phyloP scores from a whole-genome alignment of 208 protist species.

The Crithidia fasciculata region DNA sequence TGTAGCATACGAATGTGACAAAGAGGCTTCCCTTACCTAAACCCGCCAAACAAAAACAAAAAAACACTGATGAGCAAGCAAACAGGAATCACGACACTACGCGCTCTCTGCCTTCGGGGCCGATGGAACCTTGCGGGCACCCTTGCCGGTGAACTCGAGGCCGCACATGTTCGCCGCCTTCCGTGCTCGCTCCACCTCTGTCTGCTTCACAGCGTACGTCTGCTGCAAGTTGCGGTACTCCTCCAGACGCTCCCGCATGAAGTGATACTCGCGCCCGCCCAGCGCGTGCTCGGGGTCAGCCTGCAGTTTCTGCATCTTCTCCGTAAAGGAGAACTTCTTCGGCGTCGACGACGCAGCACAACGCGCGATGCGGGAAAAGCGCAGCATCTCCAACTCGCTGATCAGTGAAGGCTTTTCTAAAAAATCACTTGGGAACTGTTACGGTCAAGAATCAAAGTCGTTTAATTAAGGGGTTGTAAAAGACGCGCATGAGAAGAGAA shows the following conservation, averaged over 20 bases:
- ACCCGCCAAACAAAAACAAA: background rate
- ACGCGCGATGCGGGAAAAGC: conserved; percentile 3
- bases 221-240: conserved; percentile 76
- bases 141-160: conserved; percentile 83
- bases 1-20: too few species aligned
- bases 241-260: conserved; percentile 62
- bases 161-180: conserved; percentile 83
- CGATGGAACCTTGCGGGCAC: conserved; percentile 19
- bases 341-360: conserved; percentile 22
- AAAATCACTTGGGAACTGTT: too few species aligned
- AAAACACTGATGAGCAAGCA: background rate
- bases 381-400: conserved; percentile 6
- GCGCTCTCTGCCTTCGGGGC: background rate
- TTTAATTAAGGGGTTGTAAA: too few species aligned
- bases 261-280: conserved; percentile 59
- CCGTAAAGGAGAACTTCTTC: conserved; percentile 31
- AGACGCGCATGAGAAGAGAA: too few species aligned
- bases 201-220: conserved; percentile 86
- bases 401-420: background rate
- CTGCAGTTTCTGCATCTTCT: conserved; percentile 34
- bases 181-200: conserved; percentile 77
- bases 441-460: too few species aligned
- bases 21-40: too few species aligned
- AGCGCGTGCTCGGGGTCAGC: conserved; percentile 39
- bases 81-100: background rate